Base-by-base conservation (phyloP, 768 basidiomycete genomes). In the Lentinula detonsa region DNA sequence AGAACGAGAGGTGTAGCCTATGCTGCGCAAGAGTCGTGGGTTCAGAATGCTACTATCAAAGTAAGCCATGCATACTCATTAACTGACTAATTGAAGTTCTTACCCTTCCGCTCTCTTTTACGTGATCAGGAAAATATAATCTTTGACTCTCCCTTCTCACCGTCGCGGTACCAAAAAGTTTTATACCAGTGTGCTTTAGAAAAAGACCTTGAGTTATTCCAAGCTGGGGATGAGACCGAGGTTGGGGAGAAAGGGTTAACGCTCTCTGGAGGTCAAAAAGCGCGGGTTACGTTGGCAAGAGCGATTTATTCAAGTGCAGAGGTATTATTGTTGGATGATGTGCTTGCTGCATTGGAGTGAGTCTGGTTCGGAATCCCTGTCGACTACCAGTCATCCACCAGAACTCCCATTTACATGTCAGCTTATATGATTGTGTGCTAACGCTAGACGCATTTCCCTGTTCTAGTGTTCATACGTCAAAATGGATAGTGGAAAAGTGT, bases 1-100 rank as follows among this genome's bases (percentile, higher is more conserved):
- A 76, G 90, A 3, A 73, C 73, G 4, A 77, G 79, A 1, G 90
- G 91, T 4, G 79, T 95, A 39, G 85, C 90, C 2, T 93, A 90
- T 69, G 88, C 88, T 4, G 87, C 88, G 3, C 92, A 95, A 70
- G 90, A 93, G 68, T 85, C 88, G 2, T 95, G 91, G 91, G 85
- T 93, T 2, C 82, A 87, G 70, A 93, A 91, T 65, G 88, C 87
- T 61, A 91, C 88, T 0, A 89, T 91, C 58, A 78, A 74, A 68
- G 86, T 85, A 31, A 52, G 63, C 56, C 31, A 28, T 15, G 35
- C 8, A 43, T 43, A 13, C 3, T 45, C n/a, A 45, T 45, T 18
- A 5, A 40, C 39, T 40, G 11, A 40, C 10, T 9, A 16, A 53
- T 28, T 13, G 5, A 3, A 31, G 16, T 9, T 15, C 28, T 23